These are phyloP conservation scores for Sistotremastrum niveocremeum DNA, from an alignment of 768 basidiomycete genomes.

Conservation along the genomic window DNA sequence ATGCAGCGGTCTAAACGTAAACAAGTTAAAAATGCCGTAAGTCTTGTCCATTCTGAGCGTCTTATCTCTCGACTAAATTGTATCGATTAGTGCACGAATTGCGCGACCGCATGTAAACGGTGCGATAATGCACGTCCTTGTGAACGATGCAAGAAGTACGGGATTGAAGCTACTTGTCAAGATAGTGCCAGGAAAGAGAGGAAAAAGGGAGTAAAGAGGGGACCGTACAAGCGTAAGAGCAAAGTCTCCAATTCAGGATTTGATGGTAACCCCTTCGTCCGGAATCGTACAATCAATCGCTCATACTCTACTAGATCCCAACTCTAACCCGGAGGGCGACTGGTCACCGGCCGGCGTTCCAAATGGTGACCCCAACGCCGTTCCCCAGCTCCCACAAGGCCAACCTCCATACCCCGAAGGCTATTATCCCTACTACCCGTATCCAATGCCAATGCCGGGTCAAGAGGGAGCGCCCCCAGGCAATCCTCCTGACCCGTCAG, in stretches of 20 bases:
- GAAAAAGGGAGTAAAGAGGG: slow-evolving; percentile 45
- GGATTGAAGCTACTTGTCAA: slow-evolving; percentile 38
- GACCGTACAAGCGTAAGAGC: slow-evolving; percentile 42
- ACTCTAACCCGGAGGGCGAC: too few relatives aligned
- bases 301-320: too few relatives aligned
- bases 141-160: slow-evolving; percentile 51
- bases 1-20: slow-evolving; percentile 30
- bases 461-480: too few relatives aligned
- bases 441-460: too few relatives aligned
- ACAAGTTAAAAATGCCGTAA: slow-evolving; percentile 47
- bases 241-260: slow-evolving; percentile 10
- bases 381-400: too few relatives aligned
- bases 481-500: too few relatives aligned
- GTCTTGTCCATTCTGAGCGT: slow-evolving; percentile 9
- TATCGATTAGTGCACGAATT: slow-evolving; percentile 35
- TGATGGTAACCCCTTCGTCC: too few relatives aligned
- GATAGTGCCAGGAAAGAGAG: slow-evolving; percentile 55
- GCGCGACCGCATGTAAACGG: slow-evolving; percentile 42
- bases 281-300: too few relatives aligned
- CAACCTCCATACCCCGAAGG: too few relatives aligned
- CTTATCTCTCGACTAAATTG: slow-evolving; percentile 1
- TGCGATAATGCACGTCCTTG: slow-evolving; percentile 49
- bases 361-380: too few relatives aligned
- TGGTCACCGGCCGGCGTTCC: too few relatives aligned
- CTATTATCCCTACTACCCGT: too few relatives aligned